phyloP scores from a whole-genome alignment of 371 early-diverging fungal genomes.

The Mortierella sp. region DNA sequence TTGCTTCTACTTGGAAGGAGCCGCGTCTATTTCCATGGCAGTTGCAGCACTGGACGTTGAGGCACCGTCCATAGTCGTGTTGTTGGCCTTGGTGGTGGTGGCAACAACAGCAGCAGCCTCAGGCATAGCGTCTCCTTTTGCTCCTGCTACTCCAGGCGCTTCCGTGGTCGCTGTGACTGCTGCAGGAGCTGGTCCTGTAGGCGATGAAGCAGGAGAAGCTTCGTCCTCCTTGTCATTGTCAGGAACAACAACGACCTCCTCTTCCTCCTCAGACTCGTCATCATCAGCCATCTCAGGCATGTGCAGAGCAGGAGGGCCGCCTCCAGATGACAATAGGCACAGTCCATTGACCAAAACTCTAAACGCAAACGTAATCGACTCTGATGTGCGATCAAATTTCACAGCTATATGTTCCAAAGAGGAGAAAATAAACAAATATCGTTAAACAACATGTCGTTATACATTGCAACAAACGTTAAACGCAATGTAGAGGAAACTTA shows the following conservation, averaged over 20 bases:
- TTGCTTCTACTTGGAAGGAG: not conserved
- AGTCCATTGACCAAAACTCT: conserved; percentile 49
- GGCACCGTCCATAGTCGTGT: not conserved
- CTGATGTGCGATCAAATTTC: conserved; percentile 33
- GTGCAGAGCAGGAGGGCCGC: conserved; percentile 51
- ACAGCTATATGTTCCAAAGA: conserved; percentile 20
- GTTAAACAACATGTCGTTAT: not conserved
- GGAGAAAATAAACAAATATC: not conserved
- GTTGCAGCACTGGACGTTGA: not conserved
- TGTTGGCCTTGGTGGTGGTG: not conserved
- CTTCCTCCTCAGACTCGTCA: conserved; percentile 40
- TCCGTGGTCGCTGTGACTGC: not conserved
- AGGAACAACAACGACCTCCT: conserved; percentile 36
- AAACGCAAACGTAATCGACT: conserved; percentile 46
- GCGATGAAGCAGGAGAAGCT: conserved; percentile 7
- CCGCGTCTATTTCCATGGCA: not conserved
- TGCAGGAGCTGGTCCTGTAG: not conserved
- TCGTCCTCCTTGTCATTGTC: conserved; percentile 45
- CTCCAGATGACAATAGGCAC: conserved; percentile 48
- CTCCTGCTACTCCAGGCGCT: too few relatives aligned
- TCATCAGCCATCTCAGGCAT: conserved; percentile 58
- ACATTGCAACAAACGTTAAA: not conserved
- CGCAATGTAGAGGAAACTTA: conserved; percentile 18
- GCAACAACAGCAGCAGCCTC: not conserved
- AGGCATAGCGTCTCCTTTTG: not conserved